Evolutionary conservation across 352 stramenopile species (phyloP).

Genomic region (Phytophthora colocasiae): DNA sequence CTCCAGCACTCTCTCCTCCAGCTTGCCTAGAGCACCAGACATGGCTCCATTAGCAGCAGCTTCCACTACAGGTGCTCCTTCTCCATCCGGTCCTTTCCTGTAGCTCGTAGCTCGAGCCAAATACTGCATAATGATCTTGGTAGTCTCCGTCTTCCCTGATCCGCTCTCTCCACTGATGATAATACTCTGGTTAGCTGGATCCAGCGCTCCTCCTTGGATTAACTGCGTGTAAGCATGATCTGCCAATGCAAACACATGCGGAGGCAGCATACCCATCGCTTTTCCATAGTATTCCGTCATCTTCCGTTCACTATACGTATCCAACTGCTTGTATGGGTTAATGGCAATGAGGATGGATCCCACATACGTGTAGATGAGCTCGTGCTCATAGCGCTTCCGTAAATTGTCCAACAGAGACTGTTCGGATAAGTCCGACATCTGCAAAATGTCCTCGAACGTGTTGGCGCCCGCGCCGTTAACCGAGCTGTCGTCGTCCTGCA

Average conservation of each 20-base stretch:
- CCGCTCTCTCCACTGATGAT: conserved; percentile 94
- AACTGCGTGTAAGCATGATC: conserved; percentile 91
- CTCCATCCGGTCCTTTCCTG: conserved; percentile 47
- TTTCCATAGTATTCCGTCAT: conserved; percentile 93
- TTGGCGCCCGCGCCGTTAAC: conserved; percentile 36
- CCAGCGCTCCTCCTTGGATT: conserved; percentile 81
- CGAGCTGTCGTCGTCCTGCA: conserved; percentile 68
- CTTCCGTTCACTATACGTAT: conserved; percentile 73
- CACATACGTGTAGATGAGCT: conserved; percentile 96
- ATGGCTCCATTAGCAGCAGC: conserved; percentile 78
- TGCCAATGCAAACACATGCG: conserved; percentile 92
- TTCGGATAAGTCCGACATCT: conserved; percentile 92
- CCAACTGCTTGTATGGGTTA: conserved; percentile 91
- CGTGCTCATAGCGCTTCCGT: conserved; percentile 90
- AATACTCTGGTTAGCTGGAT: conserved; percentile 91
- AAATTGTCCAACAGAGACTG: conserved; percentile 90
- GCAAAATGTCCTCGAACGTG: conserved; percentile 90
- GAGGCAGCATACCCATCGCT: conserved; percentile 78
- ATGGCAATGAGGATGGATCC: conserved; percentile 92
- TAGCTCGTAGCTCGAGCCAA: conserved; percentile 82
- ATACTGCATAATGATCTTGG: conserved; percentile 94
- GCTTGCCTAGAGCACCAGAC: conserved; percentile 88
- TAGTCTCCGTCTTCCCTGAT: conserved; percentile 92
- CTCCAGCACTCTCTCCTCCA: conserved; percentile 89
- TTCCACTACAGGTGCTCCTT: conserved; percentile 6